phyloP scores from a whole-genome alignment of 192 early-diverging fungal species.

The Entomortierella lignicola region DNA sequence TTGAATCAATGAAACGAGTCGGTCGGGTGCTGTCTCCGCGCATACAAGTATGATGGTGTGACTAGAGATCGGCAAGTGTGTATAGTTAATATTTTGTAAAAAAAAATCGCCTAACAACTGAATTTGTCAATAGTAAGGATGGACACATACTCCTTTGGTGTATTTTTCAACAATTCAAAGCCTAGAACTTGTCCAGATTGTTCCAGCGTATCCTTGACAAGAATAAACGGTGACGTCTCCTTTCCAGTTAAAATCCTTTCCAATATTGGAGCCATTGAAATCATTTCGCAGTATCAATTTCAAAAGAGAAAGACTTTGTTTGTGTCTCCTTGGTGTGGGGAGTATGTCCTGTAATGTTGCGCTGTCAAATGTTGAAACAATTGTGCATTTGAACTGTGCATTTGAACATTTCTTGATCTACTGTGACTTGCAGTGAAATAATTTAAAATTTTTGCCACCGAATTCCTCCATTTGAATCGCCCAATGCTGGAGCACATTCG shows the following conservation, averaged over 20 bases:
- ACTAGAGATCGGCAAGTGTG: slow-evolving; percentile 9
- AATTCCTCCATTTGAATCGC: too few species aligned
- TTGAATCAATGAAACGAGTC: slow-evolving; percentile 22
- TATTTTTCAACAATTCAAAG: slow-evolving; percentile 28
- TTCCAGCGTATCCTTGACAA: slow-evolving; percentile 46
- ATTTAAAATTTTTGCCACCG: too few species aligned
- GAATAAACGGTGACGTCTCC: slow-evolving; percentile 41
- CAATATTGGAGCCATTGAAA: slow-evolving; percentile 31
- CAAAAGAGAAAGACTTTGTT: too few species aligned
- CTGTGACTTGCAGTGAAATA: too few species aligned
- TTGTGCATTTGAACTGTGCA: too few species aligned
- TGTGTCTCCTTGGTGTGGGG: too few species aligned
- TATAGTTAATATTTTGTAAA: too few species aligned
- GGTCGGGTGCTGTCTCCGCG: slow-evolving; percentile 38
- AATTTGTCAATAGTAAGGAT: too few species aligned
- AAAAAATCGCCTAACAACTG: not conserved
- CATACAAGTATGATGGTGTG: slow-evolving; percentile 35
- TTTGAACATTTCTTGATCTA: too few species aligned
- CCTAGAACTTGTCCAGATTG: slow-evolving; percentile 44
- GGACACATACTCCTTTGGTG: slow-evolving; percentile 24
- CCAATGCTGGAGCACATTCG: not conserved
- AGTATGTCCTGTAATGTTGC: too few species aligned
- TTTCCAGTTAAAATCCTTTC: slow-evolving; percentile 42
- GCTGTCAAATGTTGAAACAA: too few species aligned
- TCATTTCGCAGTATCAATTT: too few species aligned